Percentiles rank a stretch among this genome's conserved stretches.
phyloP scores from a whole-genome alignment of 192 early-diverging fungal genomes.

The Glomus cerebriforme region DNA sequence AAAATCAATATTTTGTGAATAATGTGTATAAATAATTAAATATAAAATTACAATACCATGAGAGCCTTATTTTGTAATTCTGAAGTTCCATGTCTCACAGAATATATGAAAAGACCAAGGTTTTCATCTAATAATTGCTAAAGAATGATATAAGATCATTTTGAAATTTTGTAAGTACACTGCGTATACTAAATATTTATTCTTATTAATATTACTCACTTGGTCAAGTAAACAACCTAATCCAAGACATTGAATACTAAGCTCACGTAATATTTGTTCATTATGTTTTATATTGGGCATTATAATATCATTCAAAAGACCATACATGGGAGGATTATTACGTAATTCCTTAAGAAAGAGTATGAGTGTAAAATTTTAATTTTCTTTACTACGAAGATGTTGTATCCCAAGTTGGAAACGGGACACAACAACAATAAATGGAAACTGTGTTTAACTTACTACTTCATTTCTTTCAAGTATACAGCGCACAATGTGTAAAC shows the following conservation, averaged over 20 bases:
- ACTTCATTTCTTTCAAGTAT: conserved; percentile 70
- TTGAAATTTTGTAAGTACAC: too few species aligned
- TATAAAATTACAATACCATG: conserved; percentile 52
- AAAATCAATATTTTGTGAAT: neutral
- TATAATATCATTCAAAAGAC: conserved; percentile 70
- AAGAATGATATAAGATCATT: too few species aligned
- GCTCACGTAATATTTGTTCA: conserved; percentile 69
- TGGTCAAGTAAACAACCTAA: conserved; percentile 78
- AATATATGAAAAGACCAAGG: conserved; percentile 70
- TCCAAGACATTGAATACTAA: conserved; percentile 82
- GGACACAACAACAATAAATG: too few species aligned
- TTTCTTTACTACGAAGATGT: too few species aligned
- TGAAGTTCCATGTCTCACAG: conserved; percentile 50
- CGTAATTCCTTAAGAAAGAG: conserved; percentile 47
- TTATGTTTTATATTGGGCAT: conserved; percentile 70
- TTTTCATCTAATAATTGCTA: conserved; percentile 73
- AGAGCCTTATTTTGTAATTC: conserved; percentile 70
- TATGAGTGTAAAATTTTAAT: neutral
- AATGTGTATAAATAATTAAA: too few species aligned
- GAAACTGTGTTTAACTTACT: conserved; percentile 35
- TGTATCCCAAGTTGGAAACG: too few species aligned
- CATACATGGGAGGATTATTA: conserved; percentile 75
- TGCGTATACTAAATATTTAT: neutral
- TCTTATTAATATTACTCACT: conserved; percentile 35
- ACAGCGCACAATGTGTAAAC: conserved; percentile 30